Percentiles rank a stretch among this genome's conserved stretches.
Conservation (phyloP, 169 alveolate genomes). For the Cryptosporidium parvum region DNA sequence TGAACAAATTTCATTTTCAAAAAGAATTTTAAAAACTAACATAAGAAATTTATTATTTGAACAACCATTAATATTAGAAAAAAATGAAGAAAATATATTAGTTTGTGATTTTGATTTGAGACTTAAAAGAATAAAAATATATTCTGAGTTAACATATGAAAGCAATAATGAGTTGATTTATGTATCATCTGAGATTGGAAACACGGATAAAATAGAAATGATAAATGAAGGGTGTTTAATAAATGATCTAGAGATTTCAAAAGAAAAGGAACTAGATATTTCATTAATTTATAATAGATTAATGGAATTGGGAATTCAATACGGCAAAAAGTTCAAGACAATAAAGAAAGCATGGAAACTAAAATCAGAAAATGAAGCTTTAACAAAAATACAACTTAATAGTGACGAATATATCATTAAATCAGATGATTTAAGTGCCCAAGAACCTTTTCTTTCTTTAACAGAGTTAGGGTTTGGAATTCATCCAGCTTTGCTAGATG, state of each 20-base stretch:
- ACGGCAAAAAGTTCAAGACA: slow-evolving; percentile 82
- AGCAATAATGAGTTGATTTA: background rate
- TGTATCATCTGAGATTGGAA: slow-evolving; percentile 22
- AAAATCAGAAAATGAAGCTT: slow-evolving; percentile 36
- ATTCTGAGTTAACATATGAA: background rate
- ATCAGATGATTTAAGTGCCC: background rate
- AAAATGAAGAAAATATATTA: background rate
- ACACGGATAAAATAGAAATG: background rate
- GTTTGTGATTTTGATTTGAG: slow-evolving; percentile 3
- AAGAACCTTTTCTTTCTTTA: background rate
- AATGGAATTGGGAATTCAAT: slow-evolving; percentile 80
- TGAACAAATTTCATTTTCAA: slow-evolving; percentile 46
- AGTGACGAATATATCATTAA: background rate
- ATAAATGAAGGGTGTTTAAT: background rate
- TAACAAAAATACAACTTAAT: slow-evolving; percentile 18
- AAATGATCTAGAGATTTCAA: background rate
- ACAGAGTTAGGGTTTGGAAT: slow-evolving; percentile 24
- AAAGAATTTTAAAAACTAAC: slow-evolving; percentile 4
- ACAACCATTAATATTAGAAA: slow-evolving; percentile 42
- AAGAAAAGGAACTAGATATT: slow-evolving; percentile 58
- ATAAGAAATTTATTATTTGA: slow-evolving; percentile 60
- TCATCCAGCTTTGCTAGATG: slow-evolving; percentile 63
- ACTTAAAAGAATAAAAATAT: slow-evolving; percentile 20
- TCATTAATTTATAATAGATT: slow-evolving; percentile 76
- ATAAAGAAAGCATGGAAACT: slow-evolving; percentile 68